Percentiles rank a stretch among this genome's conserved stretches.
Evolutionary conservation across 176 grass and related monocot species (phyloP).

Genomic region (Rhynchospora pubera): DNA sequence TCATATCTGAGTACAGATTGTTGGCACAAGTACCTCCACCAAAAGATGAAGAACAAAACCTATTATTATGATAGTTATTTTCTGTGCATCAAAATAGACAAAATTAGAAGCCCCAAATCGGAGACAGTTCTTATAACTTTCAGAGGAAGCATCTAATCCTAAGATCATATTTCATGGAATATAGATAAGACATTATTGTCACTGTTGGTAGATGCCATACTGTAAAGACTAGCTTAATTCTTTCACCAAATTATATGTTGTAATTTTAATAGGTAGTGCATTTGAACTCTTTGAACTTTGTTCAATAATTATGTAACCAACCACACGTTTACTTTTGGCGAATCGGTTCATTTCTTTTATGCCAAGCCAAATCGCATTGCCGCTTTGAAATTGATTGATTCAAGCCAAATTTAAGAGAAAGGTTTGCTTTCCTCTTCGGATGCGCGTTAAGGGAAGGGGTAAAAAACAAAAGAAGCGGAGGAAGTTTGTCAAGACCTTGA

Average conservation of each 20-base stretch:
- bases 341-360: conserved; percentile 24
- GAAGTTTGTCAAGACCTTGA: neutral
- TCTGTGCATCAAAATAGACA: conserved; percentile 7
- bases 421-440: neutral
- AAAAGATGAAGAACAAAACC: neutral
- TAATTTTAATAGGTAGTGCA: neutral
- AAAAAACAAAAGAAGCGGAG: neutral
- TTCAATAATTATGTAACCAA: conserved; percentile 17
- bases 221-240: neutral
- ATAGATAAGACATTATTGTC: neutral
- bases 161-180: neutral
- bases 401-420: conserved; percentile 3
- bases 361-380: conserved; percentile 1
- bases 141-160: neutral
- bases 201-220: neutral
- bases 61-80: neutral
- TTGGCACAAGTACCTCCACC: neutral
- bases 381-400: conserved; percentile 1
- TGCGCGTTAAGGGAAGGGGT: too few relatives aligned
- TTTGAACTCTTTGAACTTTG: neutral
- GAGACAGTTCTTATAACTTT: neutral
- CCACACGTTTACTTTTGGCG: conserved; percentile 8
- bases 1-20: neutral
- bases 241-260: neutral
- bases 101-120: neutral